A percentile compares a stretch with the other conserved stretches of the same genome.
Conservation (phyloP, 2,329 filamentous ascomycete genomes). For the Neofusicoccum umdonicola region DNA sequence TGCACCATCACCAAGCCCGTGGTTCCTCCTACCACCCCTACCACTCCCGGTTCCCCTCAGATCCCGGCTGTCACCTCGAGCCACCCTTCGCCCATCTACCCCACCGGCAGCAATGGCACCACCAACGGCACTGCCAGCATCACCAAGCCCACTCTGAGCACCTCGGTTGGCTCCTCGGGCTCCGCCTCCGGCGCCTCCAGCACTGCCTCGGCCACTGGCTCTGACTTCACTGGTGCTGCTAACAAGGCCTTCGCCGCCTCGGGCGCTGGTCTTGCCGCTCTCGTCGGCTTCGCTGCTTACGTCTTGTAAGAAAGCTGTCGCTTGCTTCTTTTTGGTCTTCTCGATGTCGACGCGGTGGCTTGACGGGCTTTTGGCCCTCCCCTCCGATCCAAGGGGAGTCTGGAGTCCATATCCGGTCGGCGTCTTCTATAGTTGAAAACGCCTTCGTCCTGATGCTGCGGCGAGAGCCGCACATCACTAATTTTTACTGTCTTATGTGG, state of each 20-base stretch:
- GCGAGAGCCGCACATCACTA: background rate
- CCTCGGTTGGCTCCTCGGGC: background rate
- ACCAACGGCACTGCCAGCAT: conserved; percentile 16
- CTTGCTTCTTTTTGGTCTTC: background rate
- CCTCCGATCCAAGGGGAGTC: background rate
- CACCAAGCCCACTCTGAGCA: background rate
- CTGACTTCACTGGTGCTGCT: conserved; percentile 52
- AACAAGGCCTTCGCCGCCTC: conserved; percentile 47
- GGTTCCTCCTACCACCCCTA: conserved; percentile 5
- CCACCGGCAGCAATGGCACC: conserved; percentile 17
- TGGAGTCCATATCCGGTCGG: background rate
- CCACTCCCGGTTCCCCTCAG: background rate
- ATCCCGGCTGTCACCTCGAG: conserved; percentile 15
- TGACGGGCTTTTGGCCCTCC: background rate
- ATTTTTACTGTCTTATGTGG: conserved; percentile 10
- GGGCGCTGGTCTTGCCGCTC: conserved; percentile 52
- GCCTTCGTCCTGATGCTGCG: background rate
- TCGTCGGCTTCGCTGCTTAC: conserved; percentile 49
- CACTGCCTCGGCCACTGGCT: conserved; percentile 26
- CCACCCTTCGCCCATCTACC: background rate
- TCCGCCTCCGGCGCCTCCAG: background rate
- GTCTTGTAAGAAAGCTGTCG: conserved; percentile 35
- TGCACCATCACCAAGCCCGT: conserved; percentile 23
- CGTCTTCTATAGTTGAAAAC: background rate
- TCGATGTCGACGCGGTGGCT: conserved; percentile 3